These are phyloP conservation scores for Apiotrichum porosum DNA, from an alignment of 1,284 basidiomycete species.

Conservation along the genomic window DNA sequence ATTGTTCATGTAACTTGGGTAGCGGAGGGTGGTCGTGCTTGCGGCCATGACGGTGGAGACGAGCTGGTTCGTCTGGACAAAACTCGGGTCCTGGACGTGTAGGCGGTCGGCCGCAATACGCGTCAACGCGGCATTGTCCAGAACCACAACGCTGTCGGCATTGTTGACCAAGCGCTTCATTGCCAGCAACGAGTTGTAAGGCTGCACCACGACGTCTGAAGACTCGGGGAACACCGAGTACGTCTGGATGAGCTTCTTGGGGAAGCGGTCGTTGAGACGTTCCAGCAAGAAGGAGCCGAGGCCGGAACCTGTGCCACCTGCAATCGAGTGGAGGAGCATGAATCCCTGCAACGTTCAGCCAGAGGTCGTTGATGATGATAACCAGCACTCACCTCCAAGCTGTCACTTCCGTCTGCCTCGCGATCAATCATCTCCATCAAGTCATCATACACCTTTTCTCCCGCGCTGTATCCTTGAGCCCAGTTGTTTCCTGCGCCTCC, in stretches of 20 bases:
- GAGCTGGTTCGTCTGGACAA: constrained; percentile 91
- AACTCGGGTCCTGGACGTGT: constrained; percentile 84
- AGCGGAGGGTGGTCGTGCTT: constrained; percentile 92
- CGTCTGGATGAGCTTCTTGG: constrained; percentile 98
- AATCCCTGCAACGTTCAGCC: constrained; percentile 65
- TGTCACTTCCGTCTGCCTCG: constrained; percentile 97
- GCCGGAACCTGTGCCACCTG: constrained; percentile 96
- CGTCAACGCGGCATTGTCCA: constrained; percentile 92
- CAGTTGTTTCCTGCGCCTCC: constrained; percentile 99
- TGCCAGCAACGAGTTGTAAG: constrained; percentile 93
- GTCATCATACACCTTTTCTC: constrained; percentile 91
- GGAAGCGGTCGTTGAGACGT: constrained; percentile 93
- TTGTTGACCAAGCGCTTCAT: constrained; percentile 92
- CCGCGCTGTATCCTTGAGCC: constrained; percentile 88
- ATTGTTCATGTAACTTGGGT: constrained; percentile 99
- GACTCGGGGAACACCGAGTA: constrained; percentile 98
- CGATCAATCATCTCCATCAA: constrained; percentile 99
- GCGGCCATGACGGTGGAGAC: constrained; percentile 64
- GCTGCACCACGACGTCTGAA: constrained; percentile 93
- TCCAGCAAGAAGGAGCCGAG: constrained; percentile 96
- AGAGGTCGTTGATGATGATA: neutral
- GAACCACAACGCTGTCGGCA: constrained; percentile 93
- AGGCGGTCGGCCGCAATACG: constrained; percentile 87
- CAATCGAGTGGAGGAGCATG: constrained; percentile 98
- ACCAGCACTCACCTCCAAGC: constrained; percentile 68